Evolutionary conservation across 345 rosid genomes (phyloP), one percentile per base, ranked within the genome.

Genomic region (Rhodamnia argentea): DNA sequence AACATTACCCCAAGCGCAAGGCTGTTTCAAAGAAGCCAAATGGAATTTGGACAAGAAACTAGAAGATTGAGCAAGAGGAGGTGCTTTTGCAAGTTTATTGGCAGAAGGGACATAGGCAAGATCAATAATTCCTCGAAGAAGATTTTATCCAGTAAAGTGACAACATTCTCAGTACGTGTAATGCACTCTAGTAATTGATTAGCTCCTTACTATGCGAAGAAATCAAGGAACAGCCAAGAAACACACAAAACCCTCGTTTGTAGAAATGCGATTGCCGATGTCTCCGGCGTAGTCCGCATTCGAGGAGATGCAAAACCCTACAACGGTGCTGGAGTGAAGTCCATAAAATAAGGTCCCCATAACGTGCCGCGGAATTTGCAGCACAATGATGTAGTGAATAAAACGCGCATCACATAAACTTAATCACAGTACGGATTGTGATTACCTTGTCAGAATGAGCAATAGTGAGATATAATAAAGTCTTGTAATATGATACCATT

Each of bases 391-490:
- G 6, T 20, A 64, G 44, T 32, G 13, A 32, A 32, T 16, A 8
- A 1, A 64, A 15, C 3, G 0, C 42, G 6, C 42, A 2, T 8
- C 23, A 15, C 6, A 7, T 29, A 14, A 14, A 27, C 0, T 15
- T 10, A 62, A 5, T 62, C 42, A 1, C 2, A 0, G 11, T 1
- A 29, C 6, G 11, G 13, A 62, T 1, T 16, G 40, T 14, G 11
- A 14, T 62, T 29, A 11, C 3, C 13, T 14, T 62, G 10, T 62
- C 22, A 5, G 0, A 53, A 15, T 15, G 22, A 6, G 55, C 20
- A 53, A 14, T 53, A 53, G 20, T 14, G 20, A 15, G 55, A 53
- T 15, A 53, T 53, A 16, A 53, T 53, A 53, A 53, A 52, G 16
- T 52, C 53, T 52, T 37, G 3, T 26, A 58, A 26, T 7, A 0